Percentiles rank a stretch among this genome's conserved stretches.
phyloP scores from a whole-genome alignment of 352 stramenopile genomes.

The Globisporangium solare region DNA sequence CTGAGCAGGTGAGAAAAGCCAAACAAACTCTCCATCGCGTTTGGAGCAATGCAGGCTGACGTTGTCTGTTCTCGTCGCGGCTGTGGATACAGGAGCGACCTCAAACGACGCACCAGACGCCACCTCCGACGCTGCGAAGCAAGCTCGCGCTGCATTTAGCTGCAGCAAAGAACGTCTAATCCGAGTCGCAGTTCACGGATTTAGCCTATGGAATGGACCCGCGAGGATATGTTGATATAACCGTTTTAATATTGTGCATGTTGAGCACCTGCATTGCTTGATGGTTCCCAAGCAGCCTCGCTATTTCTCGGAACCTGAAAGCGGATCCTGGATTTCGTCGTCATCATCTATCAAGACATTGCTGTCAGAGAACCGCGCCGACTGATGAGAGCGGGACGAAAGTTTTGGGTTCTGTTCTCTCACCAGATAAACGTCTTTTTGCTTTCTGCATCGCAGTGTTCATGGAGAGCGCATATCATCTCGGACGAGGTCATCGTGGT shows the following conservation, averaged over 20 bases:
- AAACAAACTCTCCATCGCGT: too few relatives aligned
- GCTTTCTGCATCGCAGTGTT: background rate
- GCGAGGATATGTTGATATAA: too few relatives aligned
- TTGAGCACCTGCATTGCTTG: too few relatives aligned
- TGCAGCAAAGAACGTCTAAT: slow-evolving; percentile 36
- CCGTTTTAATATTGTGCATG: too few relatives aligned
- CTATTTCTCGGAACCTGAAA: too few relatives aligned
- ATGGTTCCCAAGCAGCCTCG: too few relatives aligned
- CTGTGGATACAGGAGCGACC: slow-evolving; percentile 14
- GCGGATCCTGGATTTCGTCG: too few relatives aligned
- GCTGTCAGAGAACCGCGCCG: background rate
- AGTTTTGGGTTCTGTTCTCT: background rate
- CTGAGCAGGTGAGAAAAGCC: slow-evolving; percentile 25
- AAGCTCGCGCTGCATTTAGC: slow-evolving; percentile 37
- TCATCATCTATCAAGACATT: slow-evolving; percentile 1
- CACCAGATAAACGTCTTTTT: too few relatives aligned
- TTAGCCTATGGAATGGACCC: too few relatives aligned
- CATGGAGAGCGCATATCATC: background rate
- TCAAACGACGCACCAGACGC: slow-evolving; percentile 8
- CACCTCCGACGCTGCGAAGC: slow-evolving; percentile 32
- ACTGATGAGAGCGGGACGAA: background rate
- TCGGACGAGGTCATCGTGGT: background rate
- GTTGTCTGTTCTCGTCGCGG: background rate
- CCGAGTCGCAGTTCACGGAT: too few relatives aligned
- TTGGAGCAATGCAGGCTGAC: too few relatives aligned